These are phyloP conservation scores for Erythrobasidium yunnanense DNA, from an alignment of 768 basidiomycete species.

Conservation along the genomic window DNA sequence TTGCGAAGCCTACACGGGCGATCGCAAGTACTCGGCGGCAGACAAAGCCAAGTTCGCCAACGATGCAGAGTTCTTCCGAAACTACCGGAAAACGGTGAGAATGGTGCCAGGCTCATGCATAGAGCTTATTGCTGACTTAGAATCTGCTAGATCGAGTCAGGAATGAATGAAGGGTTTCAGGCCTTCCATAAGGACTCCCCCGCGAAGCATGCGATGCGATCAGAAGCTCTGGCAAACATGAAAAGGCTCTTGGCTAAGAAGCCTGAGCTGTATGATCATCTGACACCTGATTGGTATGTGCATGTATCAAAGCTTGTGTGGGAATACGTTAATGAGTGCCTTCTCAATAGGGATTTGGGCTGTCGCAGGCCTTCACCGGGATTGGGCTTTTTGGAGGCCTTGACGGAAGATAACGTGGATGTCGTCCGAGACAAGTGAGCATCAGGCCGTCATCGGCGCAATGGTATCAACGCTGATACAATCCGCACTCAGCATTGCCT, in stretches of 20 bases:
- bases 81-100: conserved; percentile 8
- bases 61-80: background rate
- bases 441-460: background rate
- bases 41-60: background rate
- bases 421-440: conserved; percentile 17
- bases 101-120: no score
- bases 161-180: background rate
- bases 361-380: conserved; percentile 27
- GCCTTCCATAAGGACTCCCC: conserved; percentile 11
- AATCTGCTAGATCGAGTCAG: conserved; percentile 12
- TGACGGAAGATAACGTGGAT: conserved; percentile 21
- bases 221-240: conserved; percentile 1
- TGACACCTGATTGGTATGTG: conserved; percentile 18
- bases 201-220: background rate
- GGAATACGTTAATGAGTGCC: background rate
- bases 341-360: background rate
- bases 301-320: background rate
- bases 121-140: no score
- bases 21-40: background rate
- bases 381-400: conserved; percentile 28
- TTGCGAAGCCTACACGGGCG: background rate
- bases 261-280: conserved; percentile 9
- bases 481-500: background rate
- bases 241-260: background rate
- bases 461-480: background rate